Evolutionary conservation across 164 flowering plant genomes (phyloP), one percentile per base, ranked within the genome.

Genomic region (Berberis vulgaris): DNA sequence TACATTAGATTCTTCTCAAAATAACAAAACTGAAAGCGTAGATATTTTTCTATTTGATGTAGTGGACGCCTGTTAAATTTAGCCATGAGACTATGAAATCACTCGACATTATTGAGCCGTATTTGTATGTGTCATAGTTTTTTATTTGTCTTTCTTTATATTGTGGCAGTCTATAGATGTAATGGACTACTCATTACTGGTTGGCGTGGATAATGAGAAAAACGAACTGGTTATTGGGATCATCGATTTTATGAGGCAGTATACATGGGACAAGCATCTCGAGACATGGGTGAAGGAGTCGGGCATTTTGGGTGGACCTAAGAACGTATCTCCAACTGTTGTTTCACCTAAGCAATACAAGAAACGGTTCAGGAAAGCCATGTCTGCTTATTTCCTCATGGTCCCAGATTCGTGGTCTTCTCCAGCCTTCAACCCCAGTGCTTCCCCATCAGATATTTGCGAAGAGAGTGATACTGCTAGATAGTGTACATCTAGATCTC

Each of bases 201-300:
- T 91, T 46, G 99, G 99, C 45, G 87, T 95, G 73, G 97, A 95
- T 46, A 82, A 91, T 73, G 92, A 85, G 76, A 89, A 86, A 67
- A 90, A 91, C 42, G 92, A 95, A 71, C 79, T 95, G 59, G 97
- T 95, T 57, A 78, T 95, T 47, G 99, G 99, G 42, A 95, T 95
- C 56, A 95, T 95, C 64, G 99, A 95, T 76, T 95, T 88, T 75
- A 82, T 95, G 97, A 88, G 99, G 73, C 99, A 95, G 67, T 95
- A 95, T 62, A 95, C 99, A 2, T 95, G 99, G 97, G 99, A 95
- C 82, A 95, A 95, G 71, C 99, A 91, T 71, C 82, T 95, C 2
- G 99, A 95, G 73, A 86, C 99, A 41, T 95, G 99, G 99, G 99
- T 91, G 57, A 95, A 95, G 70, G 80, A 94, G 62, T 85, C 99